Evolutionary conservation across 768 basidiomycete species (phyloP).

Genomic region (Naganishia onofrii): DNA sequence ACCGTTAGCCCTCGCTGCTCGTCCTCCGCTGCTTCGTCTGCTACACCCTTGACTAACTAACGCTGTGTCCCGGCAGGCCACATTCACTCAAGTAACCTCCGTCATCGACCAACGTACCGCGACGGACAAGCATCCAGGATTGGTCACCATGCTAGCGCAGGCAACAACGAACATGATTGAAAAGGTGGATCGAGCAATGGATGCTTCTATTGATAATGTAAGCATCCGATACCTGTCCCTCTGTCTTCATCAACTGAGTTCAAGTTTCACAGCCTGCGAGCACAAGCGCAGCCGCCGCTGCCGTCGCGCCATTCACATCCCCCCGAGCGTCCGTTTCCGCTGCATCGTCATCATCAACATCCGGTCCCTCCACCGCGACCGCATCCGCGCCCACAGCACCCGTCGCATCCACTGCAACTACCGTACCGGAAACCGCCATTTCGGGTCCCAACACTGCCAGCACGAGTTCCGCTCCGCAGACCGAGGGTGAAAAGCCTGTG

Average conservation of each 20-base stretch:
- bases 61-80: constrained; percentile 26
- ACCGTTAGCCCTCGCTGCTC: too few relatives aligned
- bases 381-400: constrained; percentile 12
- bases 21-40: not conserved
- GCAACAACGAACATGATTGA: constrained; percentile 39
- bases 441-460: constrained; percentile 17
- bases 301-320: constrained; percentile 5
- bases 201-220: constrained; percentile 36
- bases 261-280: not conserved
- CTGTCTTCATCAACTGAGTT: not conserved
- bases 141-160: constrained; percentile 43
- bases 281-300: constrained; percentile 12
- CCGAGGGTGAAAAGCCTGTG: constrained; percentile 32
- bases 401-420: not conserved
- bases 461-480: constrained; percentile 6
- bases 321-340: not conserved
- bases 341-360: constrained; percentile 3
- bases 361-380: constrained; percentile 18
- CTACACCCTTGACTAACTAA: not conserved
- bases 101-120: constrained; percentile 49
- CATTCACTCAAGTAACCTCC: constrained; percentile 40
- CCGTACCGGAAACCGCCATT: not conserved
- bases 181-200: constrained; percentile 37
- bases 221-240: not conserved
- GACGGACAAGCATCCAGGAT: constrained; percentile 44